phyloP scores from a whole-genome alignment of 1,284 basidiomycete genomes.

The Cryptococcus floricola region DNA sequence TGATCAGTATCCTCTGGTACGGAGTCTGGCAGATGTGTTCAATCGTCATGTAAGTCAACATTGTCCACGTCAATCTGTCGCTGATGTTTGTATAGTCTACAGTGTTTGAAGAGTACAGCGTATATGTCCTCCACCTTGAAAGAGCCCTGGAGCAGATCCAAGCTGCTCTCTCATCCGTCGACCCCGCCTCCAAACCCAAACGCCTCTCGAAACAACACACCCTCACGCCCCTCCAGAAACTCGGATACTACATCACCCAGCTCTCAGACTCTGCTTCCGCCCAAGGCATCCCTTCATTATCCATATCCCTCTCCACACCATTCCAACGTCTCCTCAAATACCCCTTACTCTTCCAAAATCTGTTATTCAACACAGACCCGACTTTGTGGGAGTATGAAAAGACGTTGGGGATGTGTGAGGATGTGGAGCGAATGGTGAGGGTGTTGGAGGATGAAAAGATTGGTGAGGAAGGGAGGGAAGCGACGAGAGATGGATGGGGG shows the following conservation, averaged over 20 bases:
- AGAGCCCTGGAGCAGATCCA: conserved; percentile 82
- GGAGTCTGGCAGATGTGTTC: conserved; percentile 87
- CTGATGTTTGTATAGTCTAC: conserved; percentile 61
- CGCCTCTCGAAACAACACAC: conserved; percentile 72
- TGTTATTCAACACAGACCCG: conserved; percentile 91
- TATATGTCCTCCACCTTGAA: conserved; percentile 87
- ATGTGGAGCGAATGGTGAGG: conserved; percentile 90
- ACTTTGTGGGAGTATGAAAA: conserved; percentile 96
- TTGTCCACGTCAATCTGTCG: neutral
- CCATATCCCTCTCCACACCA: conserved; percentile 92
- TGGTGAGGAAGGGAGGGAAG: conserved; percentile 89
- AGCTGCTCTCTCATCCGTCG: conserved; percentile 56
- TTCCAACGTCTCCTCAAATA: conserved; percentile 96
- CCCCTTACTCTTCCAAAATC: conserved; percentile 92
- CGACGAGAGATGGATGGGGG: conserved; percentile 88
- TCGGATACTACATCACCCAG: neutral
- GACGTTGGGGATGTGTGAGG: conserved; percentile 91
- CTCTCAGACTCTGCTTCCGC: neutral
- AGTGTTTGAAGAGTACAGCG: conserved; percentile 85
- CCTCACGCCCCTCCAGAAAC: conserved; percentile 61
- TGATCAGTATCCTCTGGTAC: conserved; percentile 85
- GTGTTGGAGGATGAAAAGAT: conserved; percentile 98
- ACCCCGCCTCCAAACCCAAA: conserved; percentile 52
- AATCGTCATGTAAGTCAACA: conserved; percentile 71
- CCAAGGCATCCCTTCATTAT: conserved; percentile 52